phyloP scores from a whole-genome alignment of 441 rosid species.

The Raphanus hybrid region DNA sequence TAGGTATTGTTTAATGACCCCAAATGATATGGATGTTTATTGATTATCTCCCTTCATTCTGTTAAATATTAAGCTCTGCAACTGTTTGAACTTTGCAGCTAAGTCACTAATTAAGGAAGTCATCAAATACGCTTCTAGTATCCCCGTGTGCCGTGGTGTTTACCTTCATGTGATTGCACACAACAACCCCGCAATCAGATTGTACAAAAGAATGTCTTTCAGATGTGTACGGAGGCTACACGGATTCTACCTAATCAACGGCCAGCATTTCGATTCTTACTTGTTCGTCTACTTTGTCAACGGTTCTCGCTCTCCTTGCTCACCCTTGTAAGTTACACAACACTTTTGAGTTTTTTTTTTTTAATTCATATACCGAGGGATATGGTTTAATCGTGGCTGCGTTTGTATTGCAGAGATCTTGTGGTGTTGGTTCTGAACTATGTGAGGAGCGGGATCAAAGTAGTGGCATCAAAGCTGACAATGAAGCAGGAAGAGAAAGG shows the following conservation, averaged over 20 bases:
- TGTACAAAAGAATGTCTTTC: conserved; percentile 93
- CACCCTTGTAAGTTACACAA: conserved; percentile 73
- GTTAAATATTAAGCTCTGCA: conserved; percentile 8
- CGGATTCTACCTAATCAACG: conserved; percentile 83
- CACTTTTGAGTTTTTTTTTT: neutral
- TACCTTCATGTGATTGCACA: conserved; percentile 97
- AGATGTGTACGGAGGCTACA: conserved; percentile 72
- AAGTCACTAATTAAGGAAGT: conserved; percentile 73
- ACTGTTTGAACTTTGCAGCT: conserved; percentile 50
- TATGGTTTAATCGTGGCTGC: conserved; percentile 3
- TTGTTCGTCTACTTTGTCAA: conserved; percentile 84
- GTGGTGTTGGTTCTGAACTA: conserved; percentile 50
- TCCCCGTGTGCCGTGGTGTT: conserved; percentile 77
- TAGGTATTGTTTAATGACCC: conserved; percentile 53
- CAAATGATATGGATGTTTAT: neutral
- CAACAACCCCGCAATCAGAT: conserved; percentile 82
- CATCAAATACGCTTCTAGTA: conserved; percentile 68
- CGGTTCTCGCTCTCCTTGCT: conserved; percentile 89
- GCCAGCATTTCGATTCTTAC: conserved; percentile 88
- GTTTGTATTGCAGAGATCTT: conserved; percentile 62
- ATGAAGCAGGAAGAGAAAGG: conserved; percentile 58
- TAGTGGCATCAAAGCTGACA: conserved; percentile 56
- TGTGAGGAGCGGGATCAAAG: conserved; percentile 65
- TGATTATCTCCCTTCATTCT: neutral
- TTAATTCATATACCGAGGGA: neutral